Conservation (phyloP, 768 basidiomycete genomes). For the Naganishia antarctica region DNA sequence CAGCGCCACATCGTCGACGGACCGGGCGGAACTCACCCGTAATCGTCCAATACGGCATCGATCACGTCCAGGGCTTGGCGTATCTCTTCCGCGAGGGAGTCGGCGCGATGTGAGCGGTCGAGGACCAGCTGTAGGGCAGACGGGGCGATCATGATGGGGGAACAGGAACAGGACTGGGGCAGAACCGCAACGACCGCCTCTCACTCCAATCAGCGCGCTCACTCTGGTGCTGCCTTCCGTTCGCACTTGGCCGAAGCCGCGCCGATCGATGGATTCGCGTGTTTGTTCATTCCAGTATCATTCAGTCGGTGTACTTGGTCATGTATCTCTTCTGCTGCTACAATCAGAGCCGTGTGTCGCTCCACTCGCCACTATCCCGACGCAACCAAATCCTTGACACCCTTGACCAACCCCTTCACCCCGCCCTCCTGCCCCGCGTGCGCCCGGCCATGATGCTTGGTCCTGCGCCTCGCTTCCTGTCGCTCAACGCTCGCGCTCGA, state of each 20-base stretch:
- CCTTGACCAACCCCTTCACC: conserved; percentile 14
- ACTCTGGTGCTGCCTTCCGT: no score
- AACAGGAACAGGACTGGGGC: not conserved
- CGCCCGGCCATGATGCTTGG: not conserved
- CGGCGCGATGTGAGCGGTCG: conserved; percentile 28
- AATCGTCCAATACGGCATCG: conserved; percentile 65
- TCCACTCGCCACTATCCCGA: not conserved
- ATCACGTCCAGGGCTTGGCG: conserved; percentile 78
- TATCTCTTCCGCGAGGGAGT: conserved; percentile 49
- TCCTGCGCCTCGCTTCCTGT: not conserved
- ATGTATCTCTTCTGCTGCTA: not conserved
- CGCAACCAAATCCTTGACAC: conserved; percentile 7
- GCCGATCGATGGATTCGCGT: not conserved
- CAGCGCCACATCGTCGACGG: not conserved
- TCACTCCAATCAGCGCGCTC: no score
- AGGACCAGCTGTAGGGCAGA: conserved; percentile 33
- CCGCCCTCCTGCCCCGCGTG: conserved; percentile 6
- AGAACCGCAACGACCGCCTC: no score
- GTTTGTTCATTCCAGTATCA: no score
- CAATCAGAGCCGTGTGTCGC: not conserved
- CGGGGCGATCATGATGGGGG: conserved; percentile 12
- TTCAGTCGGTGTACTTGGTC: no score
- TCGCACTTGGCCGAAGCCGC: conserved; percentile 1
- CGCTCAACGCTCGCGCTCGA: conserved; percentile 37
- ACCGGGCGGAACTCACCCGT: conserved; percentile 62